Conservation (phyloP, 495 filamentous ascomycete species). For the Neurospora sp. region DNA sequence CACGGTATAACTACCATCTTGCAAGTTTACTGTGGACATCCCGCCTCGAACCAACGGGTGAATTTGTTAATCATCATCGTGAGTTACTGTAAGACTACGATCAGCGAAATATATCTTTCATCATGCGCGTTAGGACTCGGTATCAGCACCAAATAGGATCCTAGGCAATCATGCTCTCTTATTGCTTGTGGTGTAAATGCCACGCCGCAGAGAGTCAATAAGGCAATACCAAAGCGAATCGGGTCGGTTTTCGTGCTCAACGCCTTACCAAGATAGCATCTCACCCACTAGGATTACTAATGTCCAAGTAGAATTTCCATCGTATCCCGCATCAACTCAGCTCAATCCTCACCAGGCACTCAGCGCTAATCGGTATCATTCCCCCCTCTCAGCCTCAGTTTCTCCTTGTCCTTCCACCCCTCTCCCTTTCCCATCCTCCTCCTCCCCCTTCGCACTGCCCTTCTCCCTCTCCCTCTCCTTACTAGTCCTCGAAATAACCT, state of each 20-base stretch:
- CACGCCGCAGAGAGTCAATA: no score
- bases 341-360: no score
- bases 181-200: background rate
- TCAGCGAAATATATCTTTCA: background rate
- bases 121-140: background rate
- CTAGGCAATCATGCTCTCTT: background rate
- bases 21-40: background rate
- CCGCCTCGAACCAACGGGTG: background rate
- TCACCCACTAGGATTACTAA: background rate
- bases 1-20: background rate
- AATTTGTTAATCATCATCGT: background rate
- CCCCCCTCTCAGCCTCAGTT: no score
- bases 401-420: background rate
- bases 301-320: background rate
- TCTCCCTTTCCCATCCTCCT: background rate
- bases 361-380: no score
- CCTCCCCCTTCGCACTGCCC: background rate
- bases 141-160: background rate
- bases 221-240: background rate
- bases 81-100: background rate
- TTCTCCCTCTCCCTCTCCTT: background rate
- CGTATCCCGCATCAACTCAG: background rate
- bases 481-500: conserved; percentile 26
- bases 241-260: background rate
- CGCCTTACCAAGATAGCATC: background rate